Conservation (phyloP, 768 basidiomycete species). For the Chiua virens region DNA sequence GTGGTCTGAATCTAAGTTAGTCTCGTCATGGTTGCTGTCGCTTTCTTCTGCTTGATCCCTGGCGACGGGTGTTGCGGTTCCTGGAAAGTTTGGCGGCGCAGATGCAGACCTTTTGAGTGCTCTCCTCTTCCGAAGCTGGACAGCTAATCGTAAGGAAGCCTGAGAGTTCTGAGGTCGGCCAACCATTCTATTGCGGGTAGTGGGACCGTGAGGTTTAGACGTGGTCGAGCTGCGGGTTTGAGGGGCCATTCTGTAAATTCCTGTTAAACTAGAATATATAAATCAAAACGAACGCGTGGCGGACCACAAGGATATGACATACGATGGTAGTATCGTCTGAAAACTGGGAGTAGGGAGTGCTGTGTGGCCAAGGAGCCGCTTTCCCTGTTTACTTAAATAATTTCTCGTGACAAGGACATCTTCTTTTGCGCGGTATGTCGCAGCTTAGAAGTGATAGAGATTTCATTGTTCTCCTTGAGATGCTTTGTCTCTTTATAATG, state of each 20-base stretch:
- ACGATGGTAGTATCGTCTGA: neutral
- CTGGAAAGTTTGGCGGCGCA: no score
- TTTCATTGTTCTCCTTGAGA: conserved; percentile 17
- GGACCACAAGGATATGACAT: neutral
- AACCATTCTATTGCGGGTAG: conserved; percentile 24
- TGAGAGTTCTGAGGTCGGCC: conserved; percentile 4
- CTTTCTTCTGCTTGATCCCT: no score
- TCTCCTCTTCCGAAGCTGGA: neutral
- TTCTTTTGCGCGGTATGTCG: conserved; percentile 18
- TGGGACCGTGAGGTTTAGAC: conserved; percentile 14
- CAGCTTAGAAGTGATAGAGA: no score
- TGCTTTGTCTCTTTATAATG: conserved; percentile 24
- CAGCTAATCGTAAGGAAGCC: no score
- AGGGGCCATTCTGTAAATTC: conserved; percentile 22
- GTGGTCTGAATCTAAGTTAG: no score
- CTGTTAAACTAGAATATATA: neutral
- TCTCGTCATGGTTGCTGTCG: no score
- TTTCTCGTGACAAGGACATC: neutral
- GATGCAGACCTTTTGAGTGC: no score
- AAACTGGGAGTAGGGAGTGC: neutral
- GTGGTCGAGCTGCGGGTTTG: conserved; percentile 22
- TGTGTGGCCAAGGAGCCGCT: no score
- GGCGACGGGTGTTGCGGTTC: no score
- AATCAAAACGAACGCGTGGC: neutral
- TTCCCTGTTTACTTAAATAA: conserved; percentile 29